phyloP scores from a whole-genome alignment of 1,139 yeast genomes.

The Taphrina confusa region DNA sequence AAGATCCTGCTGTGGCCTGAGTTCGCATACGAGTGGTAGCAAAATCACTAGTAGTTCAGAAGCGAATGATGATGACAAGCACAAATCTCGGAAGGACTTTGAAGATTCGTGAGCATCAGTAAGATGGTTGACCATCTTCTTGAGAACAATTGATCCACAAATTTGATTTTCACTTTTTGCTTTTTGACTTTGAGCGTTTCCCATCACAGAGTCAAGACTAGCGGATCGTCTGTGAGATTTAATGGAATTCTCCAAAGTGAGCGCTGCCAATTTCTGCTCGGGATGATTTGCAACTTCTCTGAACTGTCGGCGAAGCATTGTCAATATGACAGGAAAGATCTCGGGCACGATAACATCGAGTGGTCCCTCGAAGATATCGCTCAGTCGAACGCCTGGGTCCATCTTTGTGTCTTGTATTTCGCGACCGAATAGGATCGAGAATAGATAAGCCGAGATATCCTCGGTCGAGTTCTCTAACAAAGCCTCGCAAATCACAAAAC shows the following conservation, averaged over 20 bases:
- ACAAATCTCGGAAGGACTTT: constrained; percentile 36
- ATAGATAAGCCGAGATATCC: constrained; percentile 43
- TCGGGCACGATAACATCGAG: constrained; percentile 28
- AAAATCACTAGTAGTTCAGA: neutral
- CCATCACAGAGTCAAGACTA: constrained; percentile 1
- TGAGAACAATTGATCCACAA: no score
- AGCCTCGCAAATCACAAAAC: constrained; percentile 53
- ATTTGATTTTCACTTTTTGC: no score
- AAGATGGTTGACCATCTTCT: constrained; percentile 37
- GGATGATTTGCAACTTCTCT: constrained; percentile 19
- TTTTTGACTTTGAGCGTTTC: no score
- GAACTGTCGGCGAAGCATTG: constrained; percentile 40
- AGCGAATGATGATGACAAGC: neutral
- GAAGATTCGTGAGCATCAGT: constrained; percentile 40
- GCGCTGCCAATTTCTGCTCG: neutral
- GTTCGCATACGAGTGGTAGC: neutral
- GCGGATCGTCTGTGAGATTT: neutral
- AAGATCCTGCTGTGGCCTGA: neutral
- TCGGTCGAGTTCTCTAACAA: constrained; percentile 54
- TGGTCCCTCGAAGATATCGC: neutral
- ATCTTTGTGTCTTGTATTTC: neutral
- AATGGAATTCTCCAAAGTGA: neutral
- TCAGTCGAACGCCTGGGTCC: neutral
- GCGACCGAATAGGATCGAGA: constrained; percentile 41
- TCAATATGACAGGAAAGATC: constrained; percentile 40